phyloP scores from a whole-genome alignment of 768 basidiomycete species.

The Macrolepiota albuminosa region DNA sequence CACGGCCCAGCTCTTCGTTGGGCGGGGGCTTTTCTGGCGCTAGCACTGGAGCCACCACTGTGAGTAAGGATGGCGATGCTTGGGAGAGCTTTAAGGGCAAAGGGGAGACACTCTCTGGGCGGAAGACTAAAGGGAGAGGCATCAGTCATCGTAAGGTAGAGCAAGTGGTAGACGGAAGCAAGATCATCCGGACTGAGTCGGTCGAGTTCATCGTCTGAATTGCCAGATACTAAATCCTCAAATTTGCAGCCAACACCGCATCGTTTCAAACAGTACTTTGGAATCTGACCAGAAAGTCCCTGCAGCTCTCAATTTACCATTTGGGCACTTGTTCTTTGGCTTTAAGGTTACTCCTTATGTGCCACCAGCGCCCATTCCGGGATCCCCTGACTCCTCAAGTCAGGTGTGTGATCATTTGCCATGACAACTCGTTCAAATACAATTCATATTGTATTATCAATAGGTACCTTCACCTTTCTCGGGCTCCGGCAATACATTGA shows the following conservation, averaged over 20 bases:
- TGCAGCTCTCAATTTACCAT: slow-evolving; percentile 84
- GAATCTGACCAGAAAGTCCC: slow-evolving; percentile 78
- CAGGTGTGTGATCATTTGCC: neutral
- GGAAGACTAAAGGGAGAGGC: slow-evolving; percentile 95
- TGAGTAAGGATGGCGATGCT: slow-evolving; percentile 75
- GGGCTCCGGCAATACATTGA: slow-evolving; percentile 67
- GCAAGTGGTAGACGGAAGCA: slow-evolving; percentile 73
- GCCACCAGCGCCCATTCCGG: slow-evolving; percentile 38
- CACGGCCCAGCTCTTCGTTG: slow-evolving; percentile 72
- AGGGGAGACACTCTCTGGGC: slow-evolving; percentile 85
- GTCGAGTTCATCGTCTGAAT: slow-evolving; percentile 24
- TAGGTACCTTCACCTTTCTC: slow-evolving; percentile 48
- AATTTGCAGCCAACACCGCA: slow-evolving; percentile 61
- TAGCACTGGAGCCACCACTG: slow-evolving; percentile 37
- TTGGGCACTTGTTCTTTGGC: slow-evolving; percentile 96
- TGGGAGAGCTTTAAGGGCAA: slow-evolving; percentile 98
- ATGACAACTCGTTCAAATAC: neutral
- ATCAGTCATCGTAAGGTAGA: slow-evolving; percentile 81
- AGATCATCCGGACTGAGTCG: slow-evolving; percentile 88
- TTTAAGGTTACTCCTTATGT: slow-evolving; percentile 75
- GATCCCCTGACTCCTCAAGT: slow-evolving; percentile 18
- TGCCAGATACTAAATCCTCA: slow-evolving; percentile 12
- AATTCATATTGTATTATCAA: slow-evolving; percentile 3
- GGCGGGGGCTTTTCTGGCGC: slow-evolving; percentile 61
- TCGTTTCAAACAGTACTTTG: slow-evolving; percentile 77